Evolutionary conservation across 345 rosid species (phyloP).

Genomic region (Dovyalis caffra): DNA sequence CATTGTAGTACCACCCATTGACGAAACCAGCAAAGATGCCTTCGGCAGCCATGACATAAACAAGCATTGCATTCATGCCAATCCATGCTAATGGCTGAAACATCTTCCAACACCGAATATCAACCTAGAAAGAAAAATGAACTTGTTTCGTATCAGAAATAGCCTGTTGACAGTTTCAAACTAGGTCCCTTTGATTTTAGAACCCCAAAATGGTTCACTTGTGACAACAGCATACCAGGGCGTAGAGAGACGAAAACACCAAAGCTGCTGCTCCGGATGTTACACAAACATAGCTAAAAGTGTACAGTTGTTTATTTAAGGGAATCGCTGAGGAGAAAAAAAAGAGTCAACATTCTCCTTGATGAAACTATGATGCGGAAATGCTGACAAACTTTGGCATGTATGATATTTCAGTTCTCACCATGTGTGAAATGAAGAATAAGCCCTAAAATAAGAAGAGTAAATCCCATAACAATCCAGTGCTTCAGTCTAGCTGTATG

Average conservation of each 20-base stretch:
- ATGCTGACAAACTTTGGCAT: background rate
- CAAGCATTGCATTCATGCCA: constrained; percentile 94
- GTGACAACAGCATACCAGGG: constrained; percentile 45
- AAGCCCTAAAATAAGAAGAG: constrained; percentile 55
- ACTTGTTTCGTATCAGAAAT: background rate
- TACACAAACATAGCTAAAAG: constrained; percentile 74
- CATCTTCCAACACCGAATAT: constrained; percentile 44
- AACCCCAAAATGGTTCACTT: background rate
- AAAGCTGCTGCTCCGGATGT: constrained; percentile 84
- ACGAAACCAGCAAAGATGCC: constrained; percentile 83
- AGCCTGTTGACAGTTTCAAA: background rate
- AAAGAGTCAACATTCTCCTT: background rate
- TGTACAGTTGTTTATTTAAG: constrained; percentile 75
- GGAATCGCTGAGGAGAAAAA: constrained; percentile 56
- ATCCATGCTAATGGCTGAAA: constrained; percentile 82
- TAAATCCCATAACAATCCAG: constrained; percentile 59
- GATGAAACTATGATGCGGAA: background rate
- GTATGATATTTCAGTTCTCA: constrained; percentile 29
- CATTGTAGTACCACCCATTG: constrained; percentile 78
- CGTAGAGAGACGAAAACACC: constrained; percentile 64
- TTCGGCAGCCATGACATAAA: constrained; percentile 95
- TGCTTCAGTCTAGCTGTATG: constrained; percentile 73
- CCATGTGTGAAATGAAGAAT: constrained; percentile 68
- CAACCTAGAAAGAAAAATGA: constrained; percentile 48
- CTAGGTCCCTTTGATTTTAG: background rate